Percentiles rank a stretch among this genome's conserved stretches.
phyloP scores from a whole-genome alignment of 1,139 yeast genomes.

The Pichia sp. region DNA sequence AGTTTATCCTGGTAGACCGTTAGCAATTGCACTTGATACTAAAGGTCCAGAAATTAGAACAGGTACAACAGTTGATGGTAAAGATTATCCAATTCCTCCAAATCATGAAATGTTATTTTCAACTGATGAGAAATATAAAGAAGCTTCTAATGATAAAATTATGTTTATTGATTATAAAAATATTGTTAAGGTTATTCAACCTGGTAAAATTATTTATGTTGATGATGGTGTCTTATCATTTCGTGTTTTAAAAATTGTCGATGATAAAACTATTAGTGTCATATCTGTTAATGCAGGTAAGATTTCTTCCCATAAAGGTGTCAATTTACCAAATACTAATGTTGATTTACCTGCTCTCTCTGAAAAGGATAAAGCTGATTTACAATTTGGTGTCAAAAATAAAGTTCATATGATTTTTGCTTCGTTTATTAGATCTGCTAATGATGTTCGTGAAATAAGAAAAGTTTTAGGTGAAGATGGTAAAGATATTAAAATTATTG shows the following conservation, averaged over 20 bases:
- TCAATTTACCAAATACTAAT: slow-evolving; percentile 97
- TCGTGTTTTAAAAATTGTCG: slow-evolving; percentile 78
- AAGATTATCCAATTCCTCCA: slow-evolving; percentile 76
- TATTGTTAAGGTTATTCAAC: slow-evolving; percentile 86
- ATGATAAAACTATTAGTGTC: slow-evolving; percentile 76
- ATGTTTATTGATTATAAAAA: slow-evolving; percentile 94
- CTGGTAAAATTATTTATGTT: slow-evolving; percentile 84
- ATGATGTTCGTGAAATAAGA: slow-evolving; percentile 87
- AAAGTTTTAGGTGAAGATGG: slow-evolving; percentile 96
- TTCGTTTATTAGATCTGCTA: slow-evolving; percentile 92
- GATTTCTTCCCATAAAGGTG: slow-evolving; percentile 97
- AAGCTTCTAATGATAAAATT: slow-evolving; percentile 64
- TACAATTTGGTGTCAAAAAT: slow-evolving; percentile 92
- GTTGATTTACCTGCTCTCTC: slow-evolving; percentile 97
- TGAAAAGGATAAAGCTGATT: slow-evolving; percentile 90
- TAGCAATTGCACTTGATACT: slow-evolving; percentile 97
- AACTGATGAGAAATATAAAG: slow-evolving; percentile 77
- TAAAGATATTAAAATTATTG: slow-evolving; percentile 88
- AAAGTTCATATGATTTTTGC: slow-evolving; percentile 98
- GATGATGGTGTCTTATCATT: slow-evolving; percentile 98
- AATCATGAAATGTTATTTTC: slow-evolving; percentile 91
- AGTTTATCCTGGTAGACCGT: slow-evolving; percentile 88
- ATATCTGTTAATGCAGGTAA: slow-evolving; percentile 89
- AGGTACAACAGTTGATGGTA: slow-evolving; percentile 77
- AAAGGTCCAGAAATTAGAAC: slow-evolving; percentile 99